Percentiles rank a stretch among this genome's conserved stretches.
Conservation (phyloP, 192 early-diverging fungal genomes). For the Mortierella antarctica region DNA sequence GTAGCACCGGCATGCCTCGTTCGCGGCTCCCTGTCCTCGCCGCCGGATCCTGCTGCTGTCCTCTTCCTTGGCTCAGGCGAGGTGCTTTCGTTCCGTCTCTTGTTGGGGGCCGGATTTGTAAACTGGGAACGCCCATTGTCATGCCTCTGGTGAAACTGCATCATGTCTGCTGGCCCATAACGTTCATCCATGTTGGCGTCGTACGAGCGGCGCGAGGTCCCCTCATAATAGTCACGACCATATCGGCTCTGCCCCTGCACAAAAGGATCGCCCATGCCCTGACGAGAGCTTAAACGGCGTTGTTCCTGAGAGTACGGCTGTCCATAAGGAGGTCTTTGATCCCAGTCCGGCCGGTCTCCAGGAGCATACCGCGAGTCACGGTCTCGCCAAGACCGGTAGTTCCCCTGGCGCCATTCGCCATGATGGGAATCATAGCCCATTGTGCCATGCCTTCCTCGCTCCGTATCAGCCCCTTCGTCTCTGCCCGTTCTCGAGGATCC, state of each 20-base stretch:
- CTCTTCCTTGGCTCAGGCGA: conserved; percentile 26
- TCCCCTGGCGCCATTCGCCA: no score
- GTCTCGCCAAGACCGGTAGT: no score
- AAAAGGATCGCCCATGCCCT: neutral
- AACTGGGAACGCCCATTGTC: neutral
- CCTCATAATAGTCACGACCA: neutral
- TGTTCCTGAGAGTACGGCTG: neutral
- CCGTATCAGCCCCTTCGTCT: no score
- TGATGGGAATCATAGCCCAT: no score
- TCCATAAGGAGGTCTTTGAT: neutral
- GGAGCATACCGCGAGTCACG: no score
- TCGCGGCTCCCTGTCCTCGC: conserved; percentile 1
- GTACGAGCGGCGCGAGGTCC: neutral
- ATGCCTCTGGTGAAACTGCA: no score
- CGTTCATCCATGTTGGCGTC: no score
- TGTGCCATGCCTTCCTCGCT: no score
- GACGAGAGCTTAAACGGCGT: neutral
- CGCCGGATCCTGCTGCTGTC: neutral
- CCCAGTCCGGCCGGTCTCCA: no score
- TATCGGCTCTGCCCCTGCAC: conserved; percentile 6
- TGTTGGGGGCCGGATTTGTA: neutral
- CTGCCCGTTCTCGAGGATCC: no score
- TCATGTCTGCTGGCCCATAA: no score
- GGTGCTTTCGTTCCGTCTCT: conserved; percentile 5
- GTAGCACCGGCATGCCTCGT: no score